Evolutionary conservation across 2,329 filamentous ascomycete genomes (phyloP).

Genomic region (Fusarium sp.): DNA sequence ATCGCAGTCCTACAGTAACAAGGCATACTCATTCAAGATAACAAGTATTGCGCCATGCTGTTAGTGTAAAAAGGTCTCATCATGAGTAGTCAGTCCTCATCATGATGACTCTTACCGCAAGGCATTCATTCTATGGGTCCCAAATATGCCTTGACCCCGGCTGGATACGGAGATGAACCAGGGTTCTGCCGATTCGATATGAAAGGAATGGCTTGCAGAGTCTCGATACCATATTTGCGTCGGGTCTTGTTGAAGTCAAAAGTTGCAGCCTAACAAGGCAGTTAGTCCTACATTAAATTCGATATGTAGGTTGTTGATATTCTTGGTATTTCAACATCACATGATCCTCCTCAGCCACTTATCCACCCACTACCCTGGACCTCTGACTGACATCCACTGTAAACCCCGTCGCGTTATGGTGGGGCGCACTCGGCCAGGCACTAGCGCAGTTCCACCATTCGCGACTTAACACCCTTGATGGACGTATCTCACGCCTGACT

Average conservation of each 20-base stretch:
- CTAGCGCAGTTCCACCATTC: slow-evolving; percentile 21
- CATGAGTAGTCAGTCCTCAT: slow-evolving; percentile 16
- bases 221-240: neutral
- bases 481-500: slow-evolving; percentile 4
- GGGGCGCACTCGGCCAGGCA: neutral
- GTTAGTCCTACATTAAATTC: slow-evolving; percentile 17
- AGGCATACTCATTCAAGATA: neutral
- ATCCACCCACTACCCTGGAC: neutral
- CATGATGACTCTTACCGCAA: slow-evolving; percentile 25
- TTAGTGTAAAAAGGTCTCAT: neutral
- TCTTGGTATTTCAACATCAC: slow-evolving; percentile 13
- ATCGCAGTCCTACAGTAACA: neutral
- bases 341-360: slow-evolving; percentile 23
- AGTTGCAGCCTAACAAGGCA: slow-evolving; percentile 1
- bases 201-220: slow-evolving; percentile 1
- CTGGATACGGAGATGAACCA: neutral
- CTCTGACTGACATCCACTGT: neutral
- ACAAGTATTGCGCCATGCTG: neutral
- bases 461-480: slow-evolving; percentile 14
- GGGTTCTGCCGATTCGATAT: neutral
- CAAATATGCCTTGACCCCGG: slow-evolving; percentile 14
- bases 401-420: slow-evolving; percentile 1
- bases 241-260: neutral
- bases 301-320: slow-evolving; percentile 4
- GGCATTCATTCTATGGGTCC: slow-evolving; percentile 11